These are phyloP conservation scores for Candida tropicalis DNA, from an alignment of 1,139 yeast genomes.

Conservation along the genomic window DNA sequence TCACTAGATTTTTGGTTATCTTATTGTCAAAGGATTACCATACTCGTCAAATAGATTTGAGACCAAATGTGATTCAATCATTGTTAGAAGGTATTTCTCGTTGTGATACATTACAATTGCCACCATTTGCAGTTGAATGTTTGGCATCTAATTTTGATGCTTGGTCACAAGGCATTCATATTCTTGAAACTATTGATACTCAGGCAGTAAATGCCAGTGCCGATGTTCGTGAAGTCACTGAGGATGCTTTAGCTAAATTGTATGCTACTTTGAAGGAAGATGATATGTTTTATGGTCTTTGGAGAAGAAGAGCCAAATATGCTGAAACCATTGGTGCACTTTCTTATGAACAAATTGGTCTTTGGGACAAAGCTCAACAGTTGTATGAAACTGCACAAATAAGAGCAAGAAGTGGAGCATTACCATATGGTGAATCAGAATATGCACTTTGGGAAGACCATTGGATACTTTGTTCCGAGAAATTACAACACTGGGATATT, in stretches of 20 bases:
- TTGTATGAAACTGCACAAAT: constrained; percentile 97
- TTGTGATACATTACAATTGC: constrained; percentile 76
- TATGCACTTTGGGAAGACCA: constrained; percentile 98
- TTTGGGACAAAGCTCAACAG: constrained; percentile 94
- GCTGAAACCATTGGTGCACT: constrained; percentile 90
- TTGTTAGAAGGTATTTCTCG: constrained; percentile 78
- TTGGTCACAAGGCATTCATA: constrained; percentile 87
- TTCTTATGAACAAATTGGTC: constrained; percentile 91
- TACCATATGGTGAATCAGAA: constrained; percentile 95
- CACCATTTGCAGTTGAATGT: constrained; percentile 92
- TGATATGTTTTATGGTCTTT: constrained; percentile 95
- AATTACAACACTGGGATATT: constrained; percentile 97
- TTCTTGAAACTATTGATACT: constrained; percentile 75
- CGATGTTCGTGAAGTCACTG: constrained; percentile 80
- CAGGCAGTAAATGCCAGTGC: constrained; percentile 68
- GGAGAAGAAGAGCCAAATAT: constrained; percentile 96
- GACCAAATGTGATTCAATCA: constrained; percentile 88
- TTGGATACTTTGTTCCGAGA: constrained; percentile 97
- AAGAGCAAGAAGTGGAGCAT: constrained; percentile 91
- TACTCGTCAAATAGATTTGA: constrained; percentile 79
- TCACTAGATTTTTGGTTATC: constrained; percentile 76
- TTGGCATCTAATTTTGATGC: constrained; percentile 85
- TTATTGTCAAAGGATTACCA: constrained; percentile 90
- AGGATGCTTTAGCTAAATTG: constrained; percentile 88
- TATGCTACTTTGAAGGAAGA: constrained; percentile 90